Evolutionary conservation across 2,329 filamentous ascomycete genomes (phyloP), one percentile per base, ranked within the genome.

Genomic region (Penicillium sp.): DNA sequence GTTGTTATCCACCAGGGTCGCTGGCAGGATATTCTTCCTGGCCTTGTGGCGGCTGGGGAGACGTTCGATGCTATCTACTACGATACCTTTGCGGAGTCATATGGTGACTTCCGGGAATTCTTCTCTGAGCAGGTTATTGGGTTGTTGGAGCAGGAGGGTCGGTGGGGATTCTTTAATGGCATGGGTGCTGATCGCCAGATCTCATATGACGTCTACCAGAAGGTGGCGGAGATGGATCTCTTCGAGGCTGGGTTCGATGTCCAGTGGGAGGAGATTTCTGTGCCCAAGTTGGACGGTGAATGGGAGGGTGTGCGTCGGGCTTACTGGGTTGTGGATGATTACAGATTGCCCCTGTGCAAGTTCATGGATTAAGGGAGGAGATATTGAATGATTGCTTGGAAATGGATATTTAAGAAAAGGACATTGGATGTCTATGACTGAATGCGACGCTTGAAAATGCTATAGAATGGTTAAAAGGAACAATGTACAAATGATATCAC

Each of bases 61-160:
- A 72, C 82, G 12, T 90, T 91, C 63, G 87, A 95, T 64, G 87
- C 85, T 26, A 88, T 98, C 58, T 98, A 97, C 74, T 97, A 96
- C 64, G 93, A 98, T 65, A 98, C 93, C 0, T 97, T 97, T 68
- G 93, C 89, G 6, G 93, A 98, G 71, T 87, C 93, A 56, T 98
- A 97, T 69, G 75, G 77, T 2, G 87, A 91, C 66, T 80, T 97
- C 26, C 84, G 85, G 41, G 77, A 83, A 52, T 96, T 97, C 73
- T 95, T 97, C 66, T 84, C 80, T 2, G 93, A 97, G 67, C 82
- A 85, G 59, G 83, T 97, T 10, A 87, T 93, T 29, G 84, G 82
- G 0, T 69, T 97, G 47, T 73, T 98, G 40, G 71, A 73, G 48
- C 65, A 70, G 43, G 71, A 71, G 17, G 78, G 77, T 0, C 73